Percentiles rank a stretch among this genome's conserved stretches.
These are phyloP conservation scores for Thuja plicata DNA, from an alignment of 83 land plant genomes.

Conservation along the genomic window DNA sequence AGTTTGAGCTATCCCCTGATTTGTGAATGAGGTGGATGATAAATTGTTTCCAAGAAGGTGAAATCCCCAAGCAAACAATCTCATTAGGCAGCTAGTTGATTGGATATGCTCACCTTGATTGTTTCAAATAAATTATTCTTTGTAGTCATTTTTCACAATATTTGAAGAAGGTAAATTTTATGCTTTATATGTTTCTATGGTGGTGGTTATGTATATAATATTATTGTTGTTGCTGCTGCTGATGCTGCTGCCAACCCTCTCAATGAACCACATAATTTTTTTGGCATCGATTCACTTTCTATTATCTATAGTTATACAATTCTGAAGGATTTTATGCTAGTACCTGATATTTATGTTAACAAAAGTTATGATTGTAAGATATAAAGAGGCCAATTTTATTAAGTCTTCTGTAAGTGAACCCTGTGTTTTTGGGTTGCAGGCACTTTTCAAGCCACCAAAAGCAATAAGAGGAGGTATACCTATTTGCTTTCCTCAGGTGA, in stretches of 20 bases:
- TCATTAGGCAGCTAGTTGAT: not conserved
- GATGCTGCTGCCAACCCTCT: not conserved
- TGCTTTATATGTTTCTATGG: not conserved
- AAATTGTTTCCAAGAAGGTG: not conserved
- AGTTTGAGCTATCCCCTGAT: not conserved
- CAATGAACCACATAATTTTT: not conserved
- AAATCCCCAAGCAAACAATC: not conserved
- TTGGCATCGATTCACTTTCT: not conserved
- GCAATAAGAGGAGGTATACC: conserved; percentile 46
- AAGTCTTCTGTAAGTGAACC: not conserved
- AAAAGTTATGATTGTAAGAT: not conserved
- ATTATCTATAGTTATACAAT: not conserved
- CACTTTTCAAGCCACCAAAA: conserved; percentile 42
- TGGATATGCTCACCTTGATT: not conserved
- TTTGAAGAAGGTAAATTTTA: not conserved
- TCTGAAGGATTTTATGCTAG: conserved; percentile 2
- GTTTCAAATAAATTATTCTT: not conserved
- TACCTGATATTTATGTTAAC: not conserved
- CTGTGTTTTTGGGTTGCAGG: conserved; percentile 14
- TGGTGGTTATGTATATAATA: not conserved
- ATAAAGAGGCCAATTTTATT: not conserved
- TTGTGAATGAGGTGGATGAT: not conserved
- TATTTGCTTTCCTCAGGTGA: conserved; percentile 45
- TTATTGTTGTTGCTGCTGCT: not conserved
- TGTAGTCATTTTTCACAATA: not conserved